These are phyloP conservation scores for Eucalyptus viminalis DNA, from an alignment of 345 rosid species.

Conservation along the genomic window DNA sequence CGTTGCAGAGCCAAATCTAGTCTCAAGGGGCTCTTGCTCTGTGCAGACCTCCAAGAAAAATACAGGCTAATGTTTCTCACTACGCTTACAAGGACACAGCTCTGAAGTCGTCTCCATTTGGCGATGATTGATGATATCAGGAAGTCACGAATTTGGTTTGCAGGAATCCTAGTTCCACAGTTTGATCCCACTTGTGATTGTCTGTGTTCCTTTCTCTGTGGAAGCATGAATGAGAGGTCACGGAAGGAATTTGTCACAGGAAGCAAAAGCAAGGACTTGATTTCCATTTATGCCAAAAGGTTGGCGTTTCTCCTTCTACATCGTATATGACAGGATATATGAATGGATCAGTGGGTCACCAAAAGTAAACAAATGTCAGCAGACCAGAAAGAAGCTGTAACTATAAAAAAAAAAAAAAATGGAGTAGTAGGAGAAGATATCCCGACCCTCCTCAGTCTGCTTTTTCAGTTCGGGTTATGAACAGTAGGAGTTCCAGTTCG, in stretches of 20 bases:
- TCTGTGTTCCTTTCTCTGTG: neutral
- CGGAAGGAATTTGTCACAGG: neutral
- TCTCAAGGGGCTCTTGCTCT: neutral
- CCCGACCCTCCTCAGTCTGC: neutral
- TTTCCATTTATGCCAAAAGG: neutral
- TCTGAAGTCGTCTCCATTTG: neutral
- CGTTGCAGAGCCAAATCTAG: neutral
- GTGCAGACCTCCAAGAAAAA: neutral
- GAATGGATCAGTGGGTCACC: neutral
- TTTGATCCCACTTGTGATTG: neutral
- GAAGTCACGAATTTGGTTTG: neutral
- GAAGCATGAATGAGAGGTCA: neutral
- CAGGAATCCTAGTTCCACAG: neutral
- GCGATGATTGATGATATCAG: neutral
- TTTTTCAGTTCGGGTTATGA: neutral
- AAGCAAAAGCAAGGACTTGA: neutral
- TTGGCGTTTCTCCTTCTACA: neutral
- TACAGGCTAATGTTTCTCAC: neutral
- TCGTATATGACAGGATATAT: no score
- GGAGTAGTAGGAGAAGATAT: neutral
- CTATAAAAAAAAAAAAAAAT: no score
- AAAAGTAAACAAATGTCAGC: neutral
- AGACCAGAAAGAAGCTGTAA: neutral
- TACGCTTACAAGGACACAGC: neutral
- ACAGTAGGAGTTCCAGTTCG: neutral